phyloP scores from a whole-genome alignment of 75 land plant genomes.

The Pseudotsuga menziesii region DNA sequence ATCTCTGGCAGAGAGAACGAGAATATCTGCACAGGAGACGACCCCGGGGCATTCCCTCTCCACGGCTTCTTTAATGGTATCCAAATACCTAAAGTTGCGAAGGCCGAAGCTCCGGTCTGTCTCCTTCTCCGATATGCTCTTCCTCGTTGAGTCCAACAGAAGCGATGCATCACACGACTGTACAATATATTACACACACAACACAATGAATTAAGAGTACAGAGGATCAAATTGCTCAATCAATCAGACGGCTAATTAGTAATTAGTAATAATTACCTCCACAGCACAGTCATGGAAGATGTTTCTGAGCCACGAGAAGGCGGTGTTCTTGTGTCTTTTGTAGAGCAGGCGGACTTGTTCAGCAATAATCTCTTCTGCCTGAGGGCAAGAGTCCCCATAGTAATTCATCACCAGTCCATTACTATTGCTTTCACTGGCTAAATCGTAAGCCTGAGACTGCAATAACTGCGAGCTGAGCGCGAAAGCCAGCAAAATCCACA shows the following conservation, averaged over 20 bases:
- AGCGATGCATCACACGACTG: slow-evolving; percentile 75
- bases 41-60: slow-evolving; percentile 76
- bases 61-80: slow-evolving; percentile 58
- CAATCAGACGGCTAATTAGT: no score
- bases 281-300: slow-evolving; percentile 92
- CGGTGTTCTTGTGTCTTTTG: slow-evolving; percentile 87
- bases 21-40: slow-evolving; percentile 79
- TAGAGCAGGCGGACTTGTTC: slow-evolving; percentile 68
- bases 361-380: slow-evolving; percentile 68
- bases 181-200: neutral
- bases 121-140: slow-evolving; percentile 59
- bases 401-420: slow-evolving; percentile 60
- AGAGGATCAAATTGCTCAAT: no score
- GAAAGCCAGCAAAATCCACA: neutral
- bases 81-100: slow-evolving; percentile 63
- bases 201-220: no score
- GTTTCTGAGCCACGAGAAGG: slow-evolving; percentile 80
- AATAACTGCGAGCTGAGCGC: neutral
- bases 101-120: slow-evolving; percentile 75
- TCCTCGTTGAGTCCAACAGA: slow-evolving; percentile 70
- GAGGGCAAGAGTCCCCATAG: slow-evolving; percentile 70
- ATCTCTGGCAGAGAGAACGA: slow-evolving; percentile 69
- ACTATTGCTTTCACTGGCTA: neutral
- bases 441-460: no score
- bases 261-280: slow-evolving; percentile 9